These are phyloP conservation scores for Tulasnella sp. DNA, from an alignment of 768 basidiomycete species.

Conservation along the genomic window DNA sequence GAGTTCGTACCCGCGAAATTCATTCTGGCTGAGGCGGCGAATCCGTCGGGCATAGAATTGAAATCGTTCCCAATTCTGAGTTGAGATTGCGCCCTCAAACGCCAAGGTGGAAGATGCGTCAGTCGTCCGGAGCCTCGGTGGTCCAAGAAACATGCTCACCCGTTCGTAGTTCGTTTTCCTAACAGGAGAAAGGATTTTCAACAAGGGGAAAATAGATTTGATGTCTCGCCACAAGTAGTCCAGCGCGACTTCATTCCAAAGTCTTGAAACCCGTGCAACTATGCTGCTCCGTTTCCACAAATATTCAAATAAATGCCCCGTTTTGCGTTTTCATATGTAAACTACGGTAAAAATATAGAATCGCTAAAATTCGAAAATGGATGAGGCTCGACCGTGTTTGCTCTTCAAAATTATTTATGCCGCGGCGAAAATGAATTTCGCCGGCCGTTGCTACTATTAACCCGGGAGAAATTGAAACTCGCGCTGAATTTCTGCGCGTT, in stretches of 20 bases:
- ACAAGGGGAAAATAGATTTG: not conserved
- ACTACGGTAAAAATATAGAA: too few species aligned
- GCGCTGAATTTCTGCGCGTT: too few species aligned
- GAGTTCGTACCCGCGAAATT: not conserved
- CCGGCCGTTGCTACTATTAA: too few species aligned
- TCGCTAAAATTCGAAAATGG: too few species aligned
- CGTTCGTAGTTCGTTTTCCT: not conserved
- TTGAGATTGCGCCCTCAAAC: not conserved
- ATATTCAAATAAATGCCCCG: too few species aligned
- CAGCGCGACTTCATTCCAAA: slow-evolving; percentile 8
- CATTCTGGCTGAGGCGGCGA: not conserved
- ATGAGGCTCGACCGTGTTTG: too few species aligned
- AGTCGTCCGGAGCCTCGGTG: too few species aligned
- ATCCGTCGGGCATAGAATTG: not conserved
- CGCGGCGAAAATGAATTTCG: too few species aligned
- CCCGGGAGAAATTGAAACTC: too few species aligned
- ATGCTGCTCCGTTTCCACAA: too few species aligned
- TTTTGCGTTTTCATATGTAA: too few species aligned
- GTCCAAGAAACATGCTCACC: not conserved
- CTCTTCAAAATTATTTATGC: too few species aligned
- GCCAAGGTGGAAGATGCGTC: not conserved
- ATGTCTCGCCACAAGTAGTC: slow-evolving; percentile 20
- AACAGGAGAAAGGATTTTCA: not conserved
- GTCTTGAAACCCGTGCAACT: not conserved
- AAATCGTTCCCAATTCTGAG: not conserved